Percentiles rank a stretch among this genome's conserved stretches.
phyloP scores from a whole-genome alignment of 345 rosid species.

The Lumnitzera racemosa region DNA sequence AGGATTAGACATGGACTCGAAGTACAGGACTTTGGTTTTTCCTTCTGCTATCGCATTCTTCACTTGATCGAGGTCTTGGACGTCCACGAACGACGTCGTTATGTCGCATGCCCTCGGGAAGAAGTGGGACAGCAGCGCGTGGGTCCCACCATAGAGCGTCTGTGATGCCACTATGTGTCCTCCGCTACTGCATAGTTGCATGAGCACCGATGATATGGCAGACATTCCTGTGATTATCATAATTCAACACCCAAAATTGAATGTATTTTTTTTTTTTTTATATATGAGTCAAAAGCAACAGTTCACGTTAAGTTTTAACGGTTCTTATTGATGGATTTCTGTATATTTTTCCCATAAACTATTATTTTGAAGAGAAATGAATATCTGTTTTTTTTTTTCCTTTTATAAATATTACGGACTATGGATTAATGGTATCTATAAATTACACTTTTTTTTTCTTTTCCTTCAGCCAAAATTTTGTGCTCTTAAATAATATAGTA shows the following conservation, averaged over 20 bases:
- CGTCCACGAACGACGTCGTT: slow-evolving; percentile 79
- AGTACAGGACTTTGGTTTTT: slow-evolving; percentile 64
- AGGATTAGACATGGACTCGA: slow-evolving; percentile 86
- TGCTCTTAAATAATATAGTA: too few species aligned
- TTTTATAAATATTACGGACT: too few species aligned
- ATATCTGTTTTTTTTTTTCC: too few species aligned
- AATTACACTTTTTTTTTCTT: too few species aligned
- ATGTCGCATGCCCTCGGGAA: slow-evolving; percentile 76
- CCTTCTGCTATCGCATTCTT: slow-evolving; percentile 53
- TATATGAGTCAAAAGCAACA: too few species aligned
- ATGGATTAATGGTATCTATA: too few species aligned
- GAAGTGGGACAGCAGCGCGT: slow-evolving; percentile 81
- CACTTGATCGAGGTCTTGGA: slow-evolving; percentile 47
- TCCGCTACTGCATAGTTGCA: slow-evolving; percentile 93
- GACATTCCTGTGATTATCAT: slow-evolving; percentile 60
- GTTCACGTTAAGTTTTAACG: too few species aligned
- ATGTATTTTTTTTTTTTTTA: too few species aligned
- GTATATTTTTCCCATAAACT: too few species aligned
- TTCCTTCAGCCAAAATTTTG: too few species aligned
- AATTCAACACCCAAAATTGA: not conserved
- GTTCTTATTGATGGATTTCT: too few species aligned
- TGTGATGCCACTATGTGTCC: slow-evolving; percentile 88
- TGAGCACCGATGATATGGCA: slow-evolving; percentile 81
- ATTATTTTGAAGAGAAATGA: too few species aligned
- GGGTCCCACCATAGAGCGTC: slow-evolving; percentile 85